Evolutionary conservation across 164 flowering plant genomes (phyloP).

Genomic region (Tetracentron sinense): DNA sequence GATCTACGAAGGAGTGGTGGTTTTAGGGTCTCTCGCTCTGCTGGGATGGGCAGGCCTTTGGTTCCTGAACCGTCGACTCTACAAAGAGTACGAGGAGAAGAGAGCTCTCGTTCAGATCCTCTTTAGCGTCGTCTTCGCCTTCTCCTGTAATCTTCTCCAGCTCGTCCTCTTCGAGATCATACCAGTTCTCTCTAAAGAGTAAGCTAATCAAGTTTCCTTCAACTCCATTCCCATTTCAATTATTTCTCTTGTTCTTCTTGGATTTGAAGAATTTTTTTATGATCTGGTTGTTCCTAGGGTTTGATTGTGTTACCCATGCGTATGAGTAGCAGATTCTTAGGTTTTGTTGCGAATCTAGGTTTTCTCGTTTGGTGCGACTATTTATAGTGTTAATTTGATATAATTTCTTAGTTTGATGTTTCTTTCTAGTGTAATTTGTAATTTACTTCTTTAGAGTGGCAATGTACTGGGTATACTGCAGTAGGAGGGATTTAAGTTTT

Average conservation of each 20-base stretch:
- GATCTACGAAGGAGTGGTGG: conserved; percentile 67
- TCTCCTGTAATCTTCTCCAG: conserved; percentile 91
- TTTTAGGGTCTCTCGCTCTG: conserved; percentile 53
- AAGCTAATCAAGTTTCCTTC: not conserved
- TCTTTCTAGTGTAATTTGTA: no score
- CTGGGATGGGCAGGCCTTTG: conserved; percentile 91
- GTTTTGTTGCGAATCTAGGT: no score
- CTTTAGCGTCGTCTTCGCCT: conserved; percentile 93
- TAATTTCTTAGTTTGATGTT: no score
- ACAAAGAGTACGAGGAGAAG: conserved; percentile 97
- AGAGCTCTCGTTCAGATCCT: conserved; percentile 86
- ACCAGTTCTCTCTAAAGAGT: conserved; percentile 90
- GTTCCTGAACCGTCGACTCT: conserved; percentile 81
- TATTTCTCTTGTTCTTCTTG: not conserved
- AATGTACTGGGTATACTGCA: no score
- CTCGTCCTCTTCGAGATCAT: conserved; percentile 97
- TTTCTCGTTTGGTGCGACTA: no score
- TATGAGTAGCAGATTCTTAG: no score
- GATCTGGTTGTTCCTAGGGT: no score
- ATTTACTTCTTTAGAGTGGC: no score
- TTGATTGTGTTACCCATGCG: no score
- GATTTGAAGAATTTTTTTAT: no score
- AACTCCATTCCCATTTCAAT: not conserved
- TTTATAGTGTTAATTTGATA: no score
- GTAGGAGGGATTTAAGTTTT: no score